Base-by-base conservation (phyloP, 2,329 filamentous ascomycete genomes). In the Sporothrix curviconia region DNA sequence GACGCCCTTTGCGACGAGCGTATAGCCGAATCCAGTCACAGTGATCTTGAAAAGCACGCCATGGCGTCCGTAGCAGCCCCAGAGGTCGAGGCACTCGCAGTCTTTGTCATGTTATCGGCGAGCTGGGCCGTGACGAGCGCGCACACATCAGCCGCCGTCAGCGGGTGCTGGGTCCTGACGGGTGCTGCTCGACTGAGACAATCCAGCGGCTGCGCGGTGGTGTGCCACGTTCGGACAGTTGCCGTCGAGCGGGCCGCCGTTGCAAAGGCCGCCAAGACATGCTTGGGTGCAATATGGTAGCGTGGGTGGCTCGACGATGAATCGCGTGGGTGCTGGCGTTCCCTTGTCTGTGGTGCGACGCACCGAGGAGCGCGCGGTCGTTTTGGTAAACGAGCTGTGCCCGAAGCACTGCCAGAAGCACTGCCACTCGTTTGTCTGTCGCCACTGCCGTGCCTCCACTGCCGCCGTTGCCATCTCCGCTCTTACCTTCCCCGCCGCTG, bases 231-330 rank as follows among this genome's bases (percentile, higher is more conserved):
- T 60, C 1, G 60, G 60, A 7, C 60, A 61, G 11, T 15, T 24
- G 8, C 12, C 5, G 39, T 61, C 60, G 1, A 57, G 42, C 9
- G 36, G 15, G 2, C 9, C 15, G 15, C 49, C 37, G 9, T 8
- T 30, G 19, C 30, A 24, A 1, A 60, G 51, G 2, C 55, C 43
- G 17, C 30, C 43, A 4, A 58, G 51, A 30, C 59, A 60, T 9
- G 43, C 54, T 32, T 58, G 51, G 4, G 58, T 57, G 55, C 55
- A 57, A 37, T 55, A 60, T 7, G 58, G 58, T 14, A 60, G 32
- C 3, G 50, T 55, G 2, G 50, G 55, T 9, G 22, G 57, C 14
- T 52, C 40, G 2, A 40, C 44, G n/a, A 56, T n/a, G 43, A 52
- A 46, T 3, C 22, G 42, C 36, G 24, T 24, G 19, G 28, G 36